A percentile compares a stretch with the other conserved stretches of the same genome.
Conservation (phyloP, 2,329 filamentous ascomycete genomes). For the Neonectria ditissima region DNA sequence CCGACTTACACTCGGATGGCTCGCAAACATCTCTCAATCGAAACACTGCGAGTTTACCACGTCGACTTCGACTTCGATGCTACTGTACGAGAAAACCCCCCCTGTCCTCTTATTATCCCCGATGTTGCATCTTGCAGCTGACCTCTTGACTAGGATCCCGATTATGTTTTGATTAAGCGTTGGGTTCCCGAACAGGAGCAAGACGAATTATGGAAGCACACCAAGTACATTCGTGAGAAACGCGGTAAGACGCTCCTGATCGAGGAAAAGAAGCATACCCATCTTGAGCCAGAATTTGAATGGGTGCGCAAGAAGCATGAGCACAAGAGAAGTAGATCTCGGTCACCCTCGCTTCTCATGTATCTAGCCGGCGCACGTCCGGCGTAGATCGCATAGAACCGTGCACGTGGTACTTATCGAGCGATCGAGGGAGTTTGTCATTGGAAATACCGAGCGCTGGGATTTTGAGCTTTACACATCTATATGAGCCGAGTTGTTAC, state of each 20-base stretch:
- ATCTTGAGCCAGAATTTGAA: slow-evolving; percentile 62
- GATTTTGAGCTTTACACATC: slow-evolving; percentile 25
- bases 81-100: slow-evolving; percentile 55
- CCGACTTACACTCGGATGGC: slow-evolving; percentile 75
- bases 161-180: slow-evolving; percentile 78
- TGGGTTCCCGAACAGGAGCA: slow-evolving; percentile 80
- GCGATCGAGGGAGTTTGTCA: slow-evolving; percentile 6
- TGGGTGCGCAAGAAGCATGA: slow-evolving; percentile 69
- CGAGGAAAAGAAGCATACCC: slow-evolving; percentile 58
- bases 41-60: slow-evolving; percentile 67
- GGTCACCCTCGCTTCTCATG: slow-evolving; percentile 67
- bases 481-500: slow-evolving; percentile 39
- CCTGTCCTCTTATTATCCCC: background rate
- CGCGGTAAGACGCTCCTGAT: slow-evolving; percentile 60
- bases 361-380: slow-evolving; percentile 67
- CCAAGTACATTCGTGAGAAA: slow-evolving; percentile 71
- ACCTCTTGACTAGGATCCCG: slow-evolving; percentile 64
- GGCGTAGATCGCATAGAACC: slow-evolving; percentile 41
- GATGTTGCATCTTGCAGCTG: slow-evolving; percentile 44
- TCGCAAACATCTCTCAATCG: slow-evolving; percentile 70
- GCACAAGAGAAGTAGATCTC: slow-evolving; percentile 67
- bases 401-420: slow-evolving; percentile 16
- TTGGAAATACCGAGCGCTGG: slow-evolving; percentile 13
- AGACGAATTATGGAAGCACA: slow-evolving; percentile 79
- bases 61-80: slow-evolving; percentile 69